Conservation (phyloP, 208 protist species). For the Tritrichomonas foetus region DNA sequence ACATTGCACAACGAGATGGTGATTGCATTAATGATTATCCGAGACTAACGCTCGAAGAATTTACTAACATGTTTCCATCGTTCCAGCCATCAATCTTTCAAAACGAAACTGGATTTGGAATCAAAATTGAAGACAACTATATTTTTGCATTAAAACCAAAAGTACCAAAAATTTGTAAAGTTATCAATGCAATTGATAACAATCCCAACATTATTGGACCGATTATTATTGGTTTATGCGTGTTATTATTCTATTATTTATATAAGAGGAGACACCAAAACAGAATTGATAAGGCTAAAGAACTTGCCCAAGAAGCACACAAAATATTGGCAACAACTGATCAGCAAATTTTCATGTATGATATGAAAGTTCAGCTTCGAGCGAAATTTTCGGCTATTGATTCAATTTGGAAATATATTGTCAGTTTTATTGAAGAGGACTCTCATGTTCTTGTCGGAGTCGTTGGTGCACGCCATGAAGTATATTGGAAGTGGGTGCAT, state of each 20-base stretch:
- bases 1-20: neutral
- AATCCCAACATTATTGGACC: constrained; percentile 21
- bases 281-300: neutral
- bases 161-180: neutral
- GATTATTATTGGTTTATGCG: neutral
- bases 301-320: neutral
- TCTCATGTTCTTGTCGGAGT: constrained; percentile 21
- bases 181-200: neutral
- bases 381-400: neutral
- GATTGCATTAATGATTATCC: neutral
- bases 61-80: neutral
- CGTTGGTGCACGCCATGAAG: neutral
- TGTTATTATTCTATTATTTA: neutral
- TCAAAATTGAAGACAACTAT: neutral
- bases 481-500: constrained; percentile 15
- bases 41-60: neutral
- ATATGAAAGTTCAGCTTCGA: constrained; percentile 7
- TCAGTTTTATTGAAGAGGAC: neutral
- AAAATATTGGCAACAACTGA: neutral
- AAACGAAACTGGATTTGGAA: neutral
- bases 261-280: neutral
- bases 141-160: neutral
- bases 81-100: neutral
- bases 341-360: neutral
- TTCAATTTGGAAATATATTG: neutral